These are phyloP conservation scores for Linderniella brevidens DNA, from an alignment of 257 asterid species.

Conservation along the genomic window DNA sequence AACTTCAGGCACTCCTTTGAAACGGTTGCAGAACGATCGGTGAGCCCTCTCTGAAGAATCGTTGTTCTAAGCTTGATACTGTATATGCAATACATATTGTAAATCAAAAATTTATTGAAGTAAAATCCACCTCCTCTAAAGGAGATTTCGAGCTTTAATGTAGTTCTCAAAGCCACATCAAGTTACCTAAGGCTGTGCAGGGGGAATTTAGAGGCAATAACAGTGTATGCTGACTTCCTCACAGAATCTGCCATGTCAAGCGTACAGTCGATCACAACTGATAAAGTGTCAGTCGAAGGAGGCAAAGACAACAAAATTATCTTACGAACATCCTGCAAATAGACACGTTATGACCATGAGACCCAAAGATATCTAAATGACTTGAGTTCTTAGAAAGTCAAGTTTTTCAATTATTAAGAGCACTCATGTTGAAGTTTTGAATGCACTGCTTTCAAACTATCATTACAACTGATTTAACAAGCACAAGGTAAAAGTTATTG, in stretches of 20 bases:
- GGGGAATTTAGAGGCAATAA: conserved; percentile 67
- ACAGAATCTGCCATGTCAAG: conserved; percentile 79
- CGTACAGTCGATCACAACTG: conserved; percentile 60
- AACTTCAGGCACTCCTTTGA: conserved; percentile 65
- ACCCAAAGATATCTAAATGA: neutral
- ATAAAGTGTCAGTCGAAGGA: conserved; percentile 52
- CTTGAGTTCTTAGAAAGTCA: neutral
- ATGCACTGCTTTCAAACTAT: too few relatives aligned
- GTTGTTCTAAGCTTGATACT: conserved; percentile 83
- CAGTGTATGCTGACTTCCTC: conserved; percentile 72
- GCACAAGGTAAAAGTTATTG: too few relatives aligned
- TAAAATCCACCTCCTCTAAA: too few relatives aligned
- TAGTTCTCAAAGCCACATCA: neutral
- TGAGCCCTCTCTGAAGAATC: conserved; percentile 85
- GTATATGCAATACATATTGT: conserved; percentile 8
- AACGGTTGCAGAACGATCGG: conserved; percentile 73
- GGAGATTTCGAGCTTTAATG: too few relatives aligned
- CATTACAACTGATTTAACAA: too few relatives aligned
- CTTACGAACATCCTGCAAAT: conserved; percentile 78
- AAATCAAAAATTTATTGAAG: neutral
- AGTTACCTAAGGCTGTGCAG: conserved; percentile 83
- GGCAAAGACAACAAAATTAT: conserved; percentile 70
- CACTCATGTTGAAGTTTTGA: too few relatives aligned
- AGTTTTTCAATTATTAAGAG: neutral
- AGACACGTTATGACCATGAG: neutral